Base-by-base conservation (phyloP, 2,329 filamentous ascomycete genomes). In the Sarocladium brachiariae region DNA sequence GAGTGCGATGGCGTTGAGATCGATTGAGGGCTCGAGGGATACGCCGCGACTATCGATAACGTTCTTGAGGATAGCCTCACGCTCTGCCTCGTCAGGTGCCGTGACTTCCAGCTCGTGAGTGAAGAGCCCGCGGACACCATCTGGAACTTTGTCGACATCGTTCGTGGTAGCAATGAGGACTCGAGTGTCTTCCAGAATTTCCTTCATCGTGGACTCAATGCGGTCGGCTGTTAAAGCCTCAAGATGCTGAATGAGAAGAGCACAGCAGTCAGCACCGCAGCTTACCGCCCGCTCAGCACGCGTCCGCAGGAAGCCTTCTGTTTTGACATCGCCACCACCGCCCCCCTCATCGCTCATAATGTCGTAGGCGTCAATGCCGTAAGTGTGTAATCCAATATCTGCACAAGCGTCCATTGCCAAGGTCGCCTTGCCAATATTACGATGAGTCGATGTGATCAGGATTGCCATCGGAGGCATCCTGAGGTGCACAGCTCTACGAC, bases 91-190 rank as follows among this genome's bases (percentile, higher is more conserved):
- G 59, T 97, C 91, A 0, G 93, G 93, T 0, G 93, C 93, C 39
- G 76, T 81, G 80, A 99, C 89, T 62, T 97, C 92, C 37, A 99
- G 76, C 66, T 99, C 93, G 60, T 99, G 92, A 0, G 90, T 96
- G 65, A 99, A 97, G 2, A 97, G 74, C 10, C 89, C 89, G 50
- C 93, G 82, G 18, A 97, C 84, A 1, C 87, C 87, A 59, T 96
- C 91, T 0, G 92, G 88, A 1, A 99, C 81, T 65, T 97, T 95
- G 63, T 97, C 93, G 1, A 96, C 83, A 58, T 97, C 92, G 6
- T 90, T 96, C 0, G 92, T 96, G 0, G 93, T 99, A 1, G 93
- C 92, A 58, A 99, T 84, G 21, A 99, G 70, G 2, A 97, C 88
- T 50, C 93, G 77, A 2, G 83, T 83, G 43, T 87, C 84, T n/a